phyloP scores from a whole-genome alignment of 2,329 filamentous ascomycete species.

The Alternaria infectoria region DNA sequence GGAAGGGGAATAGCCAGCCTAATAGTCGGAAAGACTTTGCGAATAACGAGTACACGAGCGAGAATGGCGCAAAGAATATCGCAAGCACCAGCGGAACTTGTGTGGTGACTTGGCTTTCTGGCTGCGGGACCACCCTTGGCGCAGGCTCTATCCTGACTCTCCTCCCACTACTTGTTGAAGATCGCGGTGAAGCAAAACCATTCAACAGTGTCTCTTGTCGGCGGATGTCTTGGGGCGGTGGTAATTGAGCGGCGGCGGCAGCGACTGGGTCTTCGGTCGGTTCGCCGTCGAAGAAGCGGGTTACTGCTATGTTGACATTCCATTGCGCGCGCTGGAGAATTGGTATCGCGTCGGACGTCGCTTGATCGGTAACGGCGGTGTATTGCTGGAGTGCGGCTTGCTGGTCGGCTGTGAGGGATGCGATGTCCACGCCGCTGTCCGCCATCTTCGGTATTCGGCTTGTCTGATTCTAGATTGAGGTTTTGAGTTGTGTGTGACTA shows the following conservation, averaged over 20 bases:
- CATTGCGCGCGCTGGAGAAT: slow-evolving; percentile 87
- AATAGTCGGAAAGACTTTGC: slow-evolving; percentile 74
- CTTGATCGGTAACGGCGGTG: slow-evolving; percentile 85
- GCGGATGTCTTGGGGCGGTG: slow-evolving; percentile 67
- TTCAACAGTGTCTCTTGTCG: slow-evolving; percentile 74
- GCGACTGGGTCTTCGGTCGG: slow-evolving; percentile 76
- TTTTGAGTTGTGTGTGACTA: neutral
- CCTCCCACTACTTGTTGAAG: slow-evolving; percentile 40
- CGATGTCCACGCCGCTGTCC: slow-evolving; percentile 60
- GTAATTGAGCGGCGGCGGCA: slow-evolving; percentile 69
- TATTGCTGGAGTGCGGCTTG: slow-evolving; percentile 87
- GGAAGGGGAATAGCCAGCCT: slow-evolving; percentile 78
- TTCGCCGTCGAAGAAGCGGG: slow-evolving; percentile 98
- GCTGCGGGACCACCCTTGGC: slow-evolving; percentile 82
- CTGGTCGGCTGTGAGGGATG: slow-evolving; percentile 76
- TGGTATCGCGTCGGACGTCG: slow-evolving; percentile 75
- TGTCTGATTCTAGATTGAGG: neutral
- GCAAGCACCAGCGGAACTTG: slow-evolving; percentile 77
- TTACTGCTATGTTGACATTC: slow-evolving; percentile 96
- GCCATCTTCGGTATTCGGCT: slow-evolving; percentile 39
- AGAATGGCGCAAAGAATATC: slow-evolving; percentile 81
- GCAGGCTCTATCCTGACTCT: slow-evolving; percentile 67
- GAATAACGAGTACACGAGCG: slow-evolving; percentile 74
- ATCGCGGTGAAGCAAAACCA: slow-evolving; percentile 48
- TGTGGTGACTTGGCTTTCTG: slow-evolving; percentile 67